A percentile compares a stretch with the other conserved stretches of the same genome.
Evolutionary conservation across 257 asterid species (phyloP).

Genomic region (Cynanchum wilfordii): DNA sequence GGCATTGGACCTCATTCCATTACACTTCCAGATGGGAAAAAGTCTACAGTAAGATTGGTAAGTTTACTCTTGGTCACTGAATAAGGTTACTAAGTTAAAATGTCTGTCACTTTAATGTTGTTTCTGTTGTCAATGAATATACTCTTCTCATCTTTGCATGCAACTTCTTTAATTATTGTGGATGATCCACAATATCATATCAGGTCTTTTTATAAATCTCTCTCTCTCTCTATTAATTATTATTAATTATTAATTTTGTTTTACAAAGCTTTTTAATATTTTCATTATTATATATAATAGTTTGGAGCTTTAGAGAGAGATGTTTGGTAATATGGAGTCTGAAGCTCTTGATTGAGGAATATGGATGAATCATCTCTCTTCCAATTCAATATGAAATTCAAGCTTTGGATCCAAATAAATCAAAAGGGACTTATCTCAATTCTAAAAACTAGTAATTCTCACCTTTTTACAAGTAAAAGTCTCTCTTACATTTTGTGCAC

Average conservation of each 20-base stretch:
- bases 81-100: neutral
- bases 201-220: neutral
- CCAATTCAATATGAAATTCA: neutral
- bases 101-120: neutral
- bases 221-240: neutral
- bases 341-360: neutral
- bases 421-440: neutral
- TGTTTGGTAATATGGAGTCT: neutral
- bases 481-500: neutral
- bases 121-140: neutral
- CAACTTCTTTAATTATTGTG: neutral
- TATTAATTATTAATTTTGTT: no score
- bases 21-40: constrained; percentile 66
- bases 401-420: neutral
- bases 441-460: neutral
- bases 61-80: constrained; percentile 10
- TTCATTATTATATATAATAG: no score
- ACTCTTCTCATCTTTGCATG: neutral
- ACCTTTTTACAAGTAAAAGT: neutral
- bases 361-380: neutral
- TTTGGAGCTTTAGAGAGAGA: neutral
- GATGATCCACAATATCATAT: neutral
- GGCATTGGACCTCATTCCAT: constrained; percentile 98
- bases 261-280: no score
- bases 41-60: constrained; percentile 92